These are phyloP conservation scores for Lentinula detonsa DNA, from an alignment of 768 basidiomycete genomes.

Conservation along the genomic window DNA sequence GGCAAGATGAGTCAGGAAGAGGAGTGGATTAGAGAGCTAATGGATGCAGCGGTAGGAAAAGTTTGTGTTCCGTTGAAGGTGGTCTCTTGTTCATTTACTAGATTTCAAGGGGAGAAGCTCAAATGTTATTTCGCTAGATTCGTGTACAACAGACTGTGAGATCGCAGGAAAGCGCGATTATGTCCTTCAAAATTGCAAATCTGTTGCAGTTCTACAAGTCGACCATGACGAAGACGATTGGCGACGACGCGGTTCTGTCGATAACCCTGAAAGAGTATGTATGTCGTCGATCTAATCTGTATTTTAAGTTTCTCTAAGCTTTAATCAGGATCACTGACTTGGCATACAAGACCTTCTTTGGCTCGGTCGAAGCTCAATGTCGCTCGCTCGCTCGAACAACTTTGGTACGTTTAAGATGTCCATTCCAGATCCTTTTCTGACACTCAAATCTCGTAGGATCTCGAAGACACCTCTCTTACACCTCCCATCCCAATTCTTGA, in stretches of 20 bases:
- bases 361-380: conserved; percentile 81
- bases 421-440: background rate
- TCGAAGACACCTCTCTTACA: conserved; percentile 61
- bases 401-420: conserved; percentile 33
- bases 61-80: conserved; percentile 89
- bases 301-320: background rate
- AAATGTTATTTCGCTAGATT: conserved; percentile 35
- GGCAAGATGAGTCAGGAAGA: conserved; percentile 56
- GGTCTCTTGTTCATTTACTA: background rate
- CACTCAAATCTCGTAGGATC: conserved; percentile 34
- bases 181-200: conserved; percentile 89
- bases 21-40: conserved; percentile 70
- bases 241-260: conserved; percentile 73
- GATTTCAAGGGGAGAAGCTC: background rate
- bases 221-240: conserved; percentile 91
- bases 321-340: conserved; percentile 64
- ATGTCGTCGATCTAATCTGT: background rate
- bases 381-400: conserved; percentile 51
- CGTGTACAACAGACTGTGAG: conserved; percentile 92
- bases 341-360: conserved; percentile 82
- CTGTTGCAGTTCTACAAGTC: conserved; percentile 91
- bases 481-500: conserved; percentile 81
- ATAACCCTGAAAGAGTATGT: conserved; percentile 74
- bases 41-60: conserved; percentile 80
- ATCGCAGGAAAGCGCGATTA: conserved; percentile 90